A percentile compares a stretch with the other conserved stretches of the same genome.
phyloP scores from a whole-genome alignment of 306 rosid species.

The Rosa chinensis region DNA sequence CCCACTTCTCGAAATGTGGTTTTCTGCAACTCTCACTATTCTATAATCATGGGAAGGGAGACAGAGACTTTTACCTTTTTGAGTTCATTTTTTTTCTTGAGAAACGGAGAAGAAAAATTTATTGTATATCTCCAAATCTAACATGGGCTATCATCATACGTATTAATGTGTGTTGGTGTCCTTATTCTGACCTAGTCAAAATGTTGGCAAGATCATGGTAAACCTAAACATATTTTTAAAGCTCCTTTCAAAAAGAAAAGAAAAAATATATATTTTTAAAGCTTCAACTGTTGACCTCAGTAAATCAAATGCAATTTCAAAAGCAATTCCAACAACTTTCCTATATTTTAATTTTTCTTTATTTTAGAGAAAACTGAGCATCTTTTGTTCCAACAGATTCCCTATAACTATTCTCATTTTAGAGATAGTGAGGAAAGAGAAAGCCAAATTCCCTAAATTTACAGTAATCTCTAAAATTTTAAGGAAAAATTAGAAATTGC shows the following conservation, averaged over 20 bases:
- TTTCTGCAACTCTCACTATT: constrained; percentile 30
- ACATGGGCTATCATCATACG: constrained; percentile 23
- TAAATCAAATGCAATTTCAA: neutral
- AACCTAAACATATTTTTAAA: neutral
- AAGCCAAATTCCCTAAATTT: no score
- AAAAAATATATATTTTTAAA: neutral
- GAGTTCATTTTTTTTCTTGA: neutral
- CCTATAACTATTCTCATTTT: no score
- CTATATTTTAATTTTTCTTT: no score
- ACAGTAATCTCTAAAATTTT: no score
- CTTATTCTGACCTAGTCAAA: constrained; percentile 59
- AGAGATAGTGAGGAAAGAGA: no score
- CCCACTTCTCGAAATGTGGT: constrained; percentile 27
- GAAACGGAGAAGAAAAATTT: neutral
- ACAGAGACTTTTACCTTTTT: constrained; percentile 17
- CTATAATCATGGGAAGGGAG: constrained; percentile 16
- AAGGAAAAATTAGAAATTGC: no score
- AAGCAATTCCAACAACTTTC: no score
- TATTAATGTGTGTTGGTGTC: constrained; percentile 21
- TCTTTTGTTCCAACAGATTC: no score
- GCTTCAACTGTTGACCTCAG: constrained; percentile 33
- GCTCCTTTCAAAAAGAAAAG: no score
- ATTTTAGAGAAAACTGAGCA: no score
- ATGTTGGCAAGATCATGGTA: constrained; percentile 17
- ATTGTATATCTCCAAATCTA: neutral